A percentile compares a stretch with the other conserved stretches of the same genome.
Evolutionary conservation across 192 early-diverging fungal genomes (phyloP).

Genomic region (Coemansia sp.): DNA sequence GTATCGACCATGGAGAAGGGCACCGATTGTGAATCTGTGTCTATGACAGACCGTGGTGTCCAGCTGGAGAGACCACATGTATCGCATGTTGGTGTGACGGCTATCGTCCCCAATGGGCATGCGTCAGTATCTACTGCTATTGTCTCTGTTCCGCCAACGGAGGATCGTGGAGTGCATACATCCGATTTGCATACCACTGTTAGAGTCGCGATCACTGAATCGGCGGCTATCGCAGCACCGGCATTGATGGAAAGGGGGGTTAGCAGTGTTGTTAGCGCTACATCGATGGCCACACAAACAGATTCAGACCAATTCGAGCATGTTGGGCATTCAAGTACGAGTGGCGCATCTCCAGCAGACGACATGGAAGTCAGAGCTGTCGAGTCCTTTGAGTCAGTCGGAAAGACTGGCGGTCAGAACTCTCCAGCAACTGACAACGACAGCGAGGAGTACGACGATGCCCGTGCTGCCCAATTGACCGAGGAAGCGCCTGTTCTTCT

Average conservation of each 20-base stretch:
- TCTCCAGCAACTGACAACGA: slow-evolving; percentile 9
- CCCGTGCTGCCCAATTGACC: not conserved
- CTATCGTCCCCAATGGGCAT: slow-evolving; percentile 2
- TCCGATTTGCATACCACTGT: not conserved
- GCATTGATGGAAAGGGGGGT: not conserved
- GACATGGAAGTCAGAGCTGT: not conserved
- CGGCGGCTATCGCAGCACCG: not conserved
- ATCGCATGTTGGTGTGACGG: slow-evolving; percentile 5
- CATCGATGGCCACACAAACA: not conserved
- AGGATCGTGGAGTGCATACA: slow-evolving; percentile 1
- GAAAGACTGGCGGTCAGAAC: not conserved
- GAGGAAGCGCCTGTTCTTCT: not conserved
- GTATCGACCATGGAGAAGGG: slow-evolving; percentile 6
- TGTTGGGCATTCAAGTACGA: not conserved
- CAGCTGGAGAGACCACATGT: slow-evolving; percentile 2
- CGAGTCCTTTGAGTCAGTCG: slow-evolving; percentile 12
- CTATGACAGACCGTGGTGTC: not conserved
- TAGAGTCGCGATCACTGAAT: not conserved
- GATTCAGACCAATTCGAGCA: slow-evolving; percentile 3
- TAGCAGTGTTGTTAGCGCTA: not conserved
- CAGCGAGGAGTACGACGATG: slow-evolving; percentile 8
- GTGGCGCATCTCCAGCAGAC: not conserved
- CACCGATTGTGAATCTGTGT: not conserved
- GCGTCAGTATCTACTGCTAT: slow-evolving; percentile 3
- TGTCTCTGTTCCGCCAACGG: not conserved